phyloP scores from a whole-genome alignment of 345 rosid genomes.

The Physaria fendleri region DNA sequence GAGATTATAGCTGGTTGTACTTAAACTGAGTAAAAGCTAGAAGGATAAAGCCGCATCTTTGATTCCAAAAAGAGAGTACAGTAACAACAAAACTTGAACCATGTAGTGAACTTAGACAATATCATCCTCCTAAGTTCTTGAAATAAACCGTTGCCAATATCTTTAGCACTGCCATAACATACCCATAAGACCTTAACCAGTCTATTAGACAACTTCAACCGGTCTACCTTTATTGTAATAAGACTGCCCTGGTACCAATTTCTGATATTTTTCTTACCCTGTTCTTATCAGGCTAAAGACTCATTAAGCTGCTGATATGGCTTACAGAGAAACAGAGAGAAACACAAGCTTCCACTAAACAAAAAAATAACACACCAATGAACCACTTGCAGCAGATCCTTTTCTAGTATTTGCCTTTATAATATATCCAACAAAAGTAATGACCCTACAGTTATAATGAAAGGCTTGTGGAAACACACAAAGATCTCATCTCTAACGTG shows the following conservation, averaged over 20 bases:
- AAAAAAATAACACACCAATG: neutral
- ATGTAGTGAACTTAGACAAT: neutral
- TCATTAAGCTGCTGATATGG: neutral
- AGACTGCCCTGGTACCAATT: neutral
- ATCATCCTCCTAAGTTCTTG: neutral
- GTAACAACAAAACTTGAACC: neutral
- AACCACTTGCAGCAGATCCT: neutral
- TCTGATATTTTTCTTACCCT: neutral
- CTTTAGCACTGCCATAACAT: neutral
- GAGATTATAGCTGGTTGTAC: too few relatives aligned
- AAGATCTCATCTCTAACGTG: slow-evolving; percentile 19
- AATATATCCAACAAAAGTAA: slow-evolving; percentile 10
- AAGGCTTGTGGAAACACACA: slow-evolving; percentile 6
- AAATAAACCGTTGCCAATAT: neutral
- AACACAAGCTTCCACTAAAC: slow-evolving; percentile 14
- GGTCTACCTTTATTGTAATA: neutral
- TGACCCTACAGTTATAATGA: slow-evolving; percentile 15
- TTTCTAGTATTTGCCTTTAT: slow-evolving; percentile 2
- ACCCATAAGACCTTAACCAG: neutral
- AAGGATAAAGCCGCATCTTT: neutral
- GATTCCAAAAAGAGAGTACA: neutral
- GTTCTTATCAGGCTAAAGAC: neutral
- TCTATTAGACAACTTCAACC: neutral
- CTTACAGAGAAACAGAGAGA: slow-evolving; percentile 10
- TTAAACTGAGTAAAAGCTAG: neutral